Conservation (phyloP, 805 yeast species). For the Suhomyces kilbournensis region DNA sequence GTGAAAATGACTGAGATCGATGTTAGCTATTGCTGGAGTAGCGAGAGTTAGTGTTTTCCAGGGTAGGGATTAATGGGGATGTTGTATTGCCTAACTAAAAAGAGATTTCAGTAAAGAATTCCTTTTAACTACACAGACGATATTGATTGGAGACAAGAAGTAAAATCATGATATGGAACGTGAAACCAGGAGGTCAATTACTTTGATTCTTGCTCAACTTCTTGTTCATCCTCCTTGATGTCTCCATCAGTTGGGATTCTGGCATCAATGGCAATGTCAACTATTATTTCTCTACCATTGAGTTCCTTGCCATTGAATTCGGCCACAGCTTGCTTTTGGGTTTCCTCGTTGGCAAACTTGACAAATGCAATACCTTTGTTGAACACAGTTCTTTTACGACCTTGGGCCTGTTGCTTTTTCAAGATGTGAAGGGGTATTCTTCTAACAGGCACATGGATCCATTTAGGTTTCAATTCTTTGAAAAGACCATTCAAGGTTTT, state of each 20-base stretch:
- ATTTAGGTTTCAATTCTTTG: slow-evolving; percentile 48
- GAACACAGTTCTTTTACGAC: slow-evolving; percentile 39
- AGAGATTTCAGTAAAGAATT: slow-evolving; percentile 13
- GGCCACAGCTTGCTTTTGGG: slow-evolving; percentile 68
- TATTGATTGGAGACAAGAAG: slow-evolving; percentile 2
- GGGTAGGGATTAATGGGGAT: background rate
- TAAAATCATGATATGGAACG: slow-evolving; percentile 4
- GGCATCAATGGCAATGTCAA: slow-evolving; percentile 71
- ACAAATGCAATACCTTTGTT: slow-evolving; percentile 68
- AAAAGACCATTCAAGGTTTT: slow-evolving; percentile 46
- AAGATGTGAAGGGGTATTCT: slow-evolving; percentile 43
- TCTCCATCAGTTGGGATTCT: slow-evolving; percentile 18
- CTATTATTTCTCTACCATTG: slow-evolving; percentile 63
- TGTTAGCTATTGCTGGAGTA: too few species aligned
- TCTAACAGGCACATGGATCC: slow-evolving; percentile 59
- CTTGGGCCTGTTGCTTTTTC: slow-evolving; percentile 43
- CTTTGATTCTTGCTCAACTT: slow-evolving; percentile 1
- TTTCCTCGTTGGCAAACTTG: slow-evolving; percentile 55
- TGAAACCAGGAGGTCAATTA: background rate
- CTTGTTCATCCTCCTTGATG: background rate
- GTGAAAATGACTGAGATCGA: too few species aligned
- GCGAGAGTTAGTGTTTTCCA: too few species aligned
- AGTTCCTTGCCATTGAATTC: slow-evolving; percentile 64
- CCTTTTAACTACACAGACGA: slow-evolving; percentile 7
- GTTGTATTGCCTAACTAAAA: slow-evolving; percentile 2